Evolutionary conservation across 805 yeast species (phyloP), one percentile per base, ranked within the genome.

Genomic region (Kodamaea neixiangensis): DNA sequence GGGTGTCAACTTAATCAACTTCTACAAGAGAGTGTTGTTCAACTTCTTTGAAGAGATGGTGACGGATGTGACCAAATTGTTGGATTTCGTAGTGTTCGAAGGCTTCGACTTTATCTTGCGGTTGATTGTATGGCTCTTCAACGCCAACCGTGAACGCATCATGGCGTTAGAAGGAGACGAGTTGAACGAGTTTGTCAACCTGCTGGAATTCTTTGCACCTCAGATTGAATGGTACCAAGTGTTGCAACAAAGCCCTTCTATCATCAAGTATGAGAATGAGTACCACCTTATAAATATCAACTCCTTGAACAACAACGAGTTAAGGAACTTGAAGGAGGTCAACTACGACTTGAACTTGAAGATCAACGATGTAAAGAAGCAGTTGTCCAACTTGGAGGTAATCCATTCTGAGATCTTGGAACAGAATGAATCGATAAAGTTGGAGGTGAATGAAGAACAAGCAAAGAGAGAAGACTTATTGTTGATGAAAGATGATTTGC

Each of bases 41-140:
- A 58, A 55, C 10, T 62, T 62, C 33, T 64, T 67, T 20, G 54
- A 53, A 21, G 51, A 39, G 11, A 37, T 41, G 21, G 47, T 46
- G 13, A 47, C 43, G 10, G 53, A 50, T 7, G 39, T 25, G 5
- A 18, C 54, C 25, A 57, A 42, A 42, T 48, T 71, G 3, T 52
- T 73, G 22, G 79, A 75, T 51, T 64, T 72, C 35, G 56, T 73
- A 10, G 61, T 73, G 25, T 62, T 75, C 46, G 76, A 74, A 56
- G 79, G 79, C 5, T 64, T 68, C 48, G 73, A 69, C 50, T 67
- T 66, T 50, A 50, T 74, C 6, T 51, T 64, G 7, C 59, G 75
- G 21, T 47, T 72, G 5, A 51, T 68, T 7, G 61, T 66, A 2
- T 64, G 63, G 42, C 41, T 60, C 2, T 65, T 69, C 48, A 38